A percentile compares a stretch with the other conserved stretches of the same genome.
These are phyloP conservation scores for Hansenula sp. DNA, from an alignment of 1,139 yeast species.

Conservation along the genomic window DNA sequence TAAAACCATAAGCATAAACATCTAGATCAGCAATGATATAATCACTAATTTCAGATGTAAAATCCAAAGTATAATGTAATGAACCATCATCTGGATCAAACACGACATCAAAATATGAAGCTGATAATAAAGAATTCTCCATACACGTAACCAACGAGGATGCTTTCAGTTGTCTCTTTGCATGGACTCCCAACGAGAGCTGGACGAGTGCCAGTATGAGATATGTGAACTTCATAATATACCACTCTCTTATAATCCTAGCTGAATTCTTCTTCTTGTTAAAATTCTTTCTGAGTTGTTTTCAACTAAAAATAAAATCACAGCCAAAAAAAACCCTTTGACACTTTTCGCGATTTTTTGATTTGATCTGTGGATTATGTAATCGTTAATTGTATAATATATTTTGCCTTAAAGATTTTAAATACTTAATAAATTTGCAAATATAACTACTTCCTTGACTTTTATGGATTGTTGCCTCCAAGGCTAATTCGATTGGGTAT, in stretches of 20 bases:
- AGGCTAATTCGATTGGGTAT: too few species aligned
- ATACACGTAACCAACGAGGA: conserved; percentile 72
- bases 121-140: conserved; percentile 61
- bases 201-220: conserved; percentile 2
- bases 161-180: conserved; percentile 44
- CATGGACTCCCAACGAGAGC: neutral
- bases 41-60: conserved; percentile 56
- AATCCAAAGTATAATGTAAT: conserved; percentile 54
- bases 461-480: too few species aligned
- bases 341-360: too few species aligned
- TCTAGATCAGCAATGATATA: conserved; percentile 55
- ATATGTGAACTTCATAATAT: conserved; percentile 23
- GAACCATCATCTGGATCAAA: conserved; percentile 65
- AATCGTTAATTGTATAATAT: too few species aligned
- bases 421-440: too few species aligned
- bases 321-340: too few species aligned
- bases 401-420: too few species aligned
- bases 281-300: conserved; percentile 28
- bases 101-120: conserved; percentile 60
- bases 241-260: too few species aligned
- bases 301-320: conserved; percentile 29
- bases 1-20: conserved; percentile 75
- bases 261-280: too few species aligned
- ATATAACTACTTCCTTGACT: too few species aligned
- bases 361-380: too few species aligned